Evolutionary conservation across 805 yeast genomes (phyloP).

Genomic region (Maudiozyma bulderi): DNA sequence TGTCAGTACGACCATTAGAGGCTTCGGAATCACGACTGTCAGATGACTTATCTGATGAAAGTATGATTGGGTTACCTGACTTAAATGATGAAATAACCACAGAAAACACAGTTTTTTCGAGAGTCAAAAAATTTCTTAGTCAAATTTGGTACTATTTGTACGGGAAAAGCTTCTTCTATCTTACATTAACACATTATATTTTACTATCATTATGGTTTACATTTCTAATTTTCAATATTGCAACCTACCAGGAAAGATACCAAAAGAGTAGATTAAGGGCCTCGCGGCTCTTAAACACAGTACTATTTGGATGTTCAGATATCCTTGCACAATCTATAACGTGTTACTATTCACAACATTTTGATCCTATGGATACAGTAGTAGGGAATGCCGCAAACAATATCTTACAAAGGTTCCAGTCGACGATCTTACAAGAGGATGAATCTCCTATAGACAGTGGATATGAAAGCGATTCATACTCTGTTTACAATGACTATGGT

Average conservation of each 20-base stretch:
- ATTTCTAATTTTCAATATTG: constrained; percentile 43
- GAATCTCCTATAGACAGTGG: constrained; percentile 7
- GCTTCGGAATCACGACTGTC: neutral
- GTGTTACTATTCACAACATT: constrained; percentile 20
- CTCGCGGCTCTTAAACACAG: constrained; percentile 67
- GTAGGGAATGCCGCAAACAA: constrained; percentile 9
- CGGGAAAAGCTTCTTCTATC: constrained; percentile 21
- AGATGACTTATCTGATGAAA: neutral
- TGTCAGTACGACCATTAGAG: neutral
- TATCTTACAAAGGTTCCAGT: constrained; percentile 6
- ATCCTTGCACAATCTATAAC: constrained; percentile 72
- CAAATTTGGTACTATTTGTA: neutral
- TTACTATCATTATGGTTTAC: constrained; percentile 41
- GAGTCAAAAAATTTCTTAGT: neutral
- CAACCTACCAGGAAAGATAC: constrained; percentile 48
- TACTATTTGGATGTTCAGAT: constrained; percentile 85
- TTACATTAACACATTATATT: constrained; percentile 49
- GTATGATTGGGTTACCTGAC: neutral
- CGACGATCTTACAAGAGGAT: neutral
- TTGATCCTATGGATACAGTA: constrained; percentile 18
- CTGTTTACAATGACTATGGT: constrained; percentile 26
- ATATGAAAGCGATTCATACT: constrained; percentile 17
- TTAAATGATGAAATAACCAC: neutral
- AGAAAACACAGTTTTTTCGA: neutral
- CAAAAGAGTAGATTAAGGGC: constrained; percentile 60